Conservation (phyloP, 306 rosid genomes). For the Trifolium pratense region DNA sequence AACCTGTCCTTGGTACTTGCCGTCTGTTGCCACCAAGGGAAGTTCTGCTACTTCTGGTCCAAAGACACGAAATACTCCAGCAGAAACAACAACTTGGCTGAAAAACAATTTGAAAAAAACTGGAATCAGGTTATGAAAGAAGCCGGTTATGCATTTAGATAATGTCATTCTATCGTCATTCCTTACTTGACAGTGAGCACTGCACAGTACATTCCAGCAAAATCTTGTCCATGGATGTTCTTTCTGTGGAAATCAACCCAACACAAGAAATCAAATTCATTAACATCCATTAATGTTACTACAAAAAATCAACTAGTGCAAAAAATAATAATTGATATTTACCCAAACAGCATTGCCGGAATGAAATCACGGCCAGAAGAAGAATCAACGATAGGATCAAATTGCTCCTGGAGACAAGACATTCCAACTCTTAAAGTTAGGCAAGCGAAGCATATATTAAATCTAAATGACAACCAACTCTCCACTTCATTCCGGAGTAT, state of each 20-base stretch:
- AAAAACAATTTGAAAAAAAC: conserved; percentile 13
- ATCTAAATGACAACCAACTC: neutral
- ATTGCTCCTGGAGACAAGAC: conserved; percentile 64
- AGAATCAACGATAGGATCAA: conserved; percentile 88
- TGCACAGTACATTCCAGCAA: conserved; percentile 90
- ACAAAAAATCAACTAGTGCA: neutral
- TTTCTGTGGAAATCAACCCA: conserved; percentile 58
- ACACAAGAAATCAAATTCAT: neutral
- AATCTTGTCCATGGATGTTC: conserved; percentile 79
- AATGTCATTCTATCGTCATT: neutral
- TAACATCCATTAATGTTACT: neutral
- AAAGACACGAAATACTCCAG: conserved; percentile 85
- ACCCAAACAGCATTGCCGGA: conserved; percentile 92
- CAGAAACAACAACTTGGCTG: conserved; percentile 74
- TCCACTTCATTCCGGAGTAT: neutral
- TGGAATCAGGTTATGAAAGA: neutral
- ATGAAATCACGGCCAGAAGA: conserved; percentile 80
- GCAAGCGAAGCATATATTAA: conserved; percentile 7
- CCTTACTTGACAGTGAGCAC: conserved; percentile 89
- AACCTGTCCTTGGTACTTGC: conserved; percentile 88
- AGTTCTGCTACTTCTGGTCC: conserved; percentile 93
- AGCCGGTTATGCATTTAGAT: neutral
- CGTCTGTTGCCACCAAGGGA: conserved; percentile 86
- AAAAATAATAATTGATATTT: conserved; percentile 30
- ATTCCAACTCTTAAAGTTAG: too few relatives aligned